A percentile compares a stretch with the other conserved stretches of the same genome.
Evolutionary conservation across 306 rosid species (phyloP).

Genomic region (Purshia tridentata): DNA sequence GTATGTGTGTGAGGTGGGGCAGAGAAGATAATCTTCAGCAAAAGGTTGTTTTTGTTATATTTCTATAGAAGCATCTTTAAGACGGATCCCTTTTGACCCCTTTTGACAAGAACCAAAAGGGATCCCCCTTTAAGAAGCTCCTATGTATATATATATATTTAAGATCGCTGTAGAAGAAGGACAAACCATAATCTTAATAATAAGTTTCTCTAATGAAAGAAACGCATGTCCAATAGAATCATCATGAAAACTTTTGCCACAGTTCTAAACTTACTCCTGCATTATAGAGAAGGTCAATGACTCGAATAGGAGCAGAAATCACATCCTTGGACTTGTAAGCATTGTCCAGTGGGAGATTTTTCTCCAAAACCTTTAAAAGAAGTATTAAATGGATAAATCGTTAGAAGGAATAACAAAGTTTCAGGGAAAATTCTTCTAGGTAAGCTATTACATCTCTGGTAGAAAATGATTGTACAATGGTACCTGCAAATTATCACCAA

Average conservation of each 20-base stretch:
- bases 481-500: slow-evolving; percentile 92
- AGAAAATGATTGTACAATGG: slow-evolving; percentile 19
- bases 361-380: slow-evolving; percentile 66
- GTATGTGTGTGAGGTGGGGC: too few relatives aligned
- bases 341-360: slow-evolving; percentile 88
- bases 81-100: too few relatives aligned
- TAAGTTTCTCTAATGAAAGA: neutral
- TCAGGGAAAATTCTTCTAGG: neutral
- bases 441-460: slow-evolving; percentile 8
- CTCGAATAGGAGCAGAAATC: slow-evolving; percentile 86
- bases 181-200: neutral
- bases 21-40: too few relatives aligned
- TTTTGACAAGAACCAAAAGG: too few relatives aligned
- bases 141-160: neutral
- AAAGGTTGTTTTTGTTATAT: neutral
- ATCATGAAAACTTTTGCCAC: slow-evolving; percentile 9
- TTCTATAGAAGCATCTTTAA: too few relatives aligned
- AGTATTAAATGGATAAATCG: slow-evolving; percentile 20
- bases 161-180: neutral
- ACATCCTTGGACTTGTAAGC: slow-evolving; percentile 84
- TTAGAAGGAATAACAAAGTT: neutral
- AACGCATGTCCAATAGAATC: neutral
- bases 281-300: slow-evolving; percentile 82
- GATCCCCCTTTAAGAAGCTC: too few relatives aligned
- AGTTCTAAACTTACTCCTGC: slow-evolving; percentile 69